Evolutionary conservation across 1,139 yeast genomes (phyloP).

Genomic region (Yamadazyma aaseri): DNA sequence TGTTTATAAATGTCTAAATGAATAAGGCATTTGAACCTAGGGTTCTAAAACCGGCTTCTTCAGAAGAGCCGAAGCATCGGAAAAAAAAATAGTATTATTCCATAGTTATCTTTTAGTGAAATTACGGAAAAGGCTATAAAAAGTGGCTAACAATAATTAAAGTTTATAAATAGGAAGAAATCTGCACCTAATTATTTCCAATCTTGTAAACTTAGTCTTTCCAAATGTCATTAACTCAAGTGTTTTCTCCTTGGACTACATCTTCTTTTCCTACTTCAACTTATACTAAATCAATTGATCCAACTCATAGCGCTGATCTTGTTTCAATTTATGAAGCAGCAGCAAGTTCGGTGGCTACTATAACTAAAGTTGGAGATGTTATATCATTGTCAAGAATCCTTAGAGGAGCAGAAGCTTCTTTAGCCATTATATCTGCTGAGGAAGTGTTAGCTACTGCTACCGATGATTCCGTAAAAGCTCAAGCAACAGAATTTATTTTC

Average conservation of each 20-base stretch:
- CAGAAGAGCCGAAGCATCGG: no score
- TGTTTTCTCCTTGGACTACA: constrained; percentile 21
- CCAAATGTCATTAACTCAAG: background rate
- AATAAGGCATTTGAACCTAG: no score
- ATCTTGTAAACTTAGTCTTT: background rate
- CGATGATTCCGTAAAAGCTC: constrained; percentile 21
- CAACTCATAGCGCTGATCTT: constrained; percentile 22
- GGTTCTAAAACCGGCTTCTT: no score
- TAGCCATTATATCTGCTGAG: constrained; percentile 34
- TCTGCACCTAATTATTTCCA: background rate
- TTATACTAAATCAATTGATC: constrained; percentile 14
- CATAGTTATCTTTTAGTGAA: no score
- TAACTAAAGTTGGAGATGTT: constrained; percentile 12
- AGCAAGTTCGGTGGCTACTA: constrained; percentile 15
- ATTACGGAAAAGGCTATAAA: no score
- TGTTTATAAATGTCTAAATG: no score
- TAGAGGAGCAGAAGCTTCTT: constrained; percentile 41
- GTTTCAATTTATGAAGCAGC: constrained; percentile 18
- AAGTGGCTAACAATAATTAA: background rate
- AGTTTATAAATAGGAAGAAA: background rate
- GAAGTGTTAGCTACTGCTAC: constrained; percentile 42
- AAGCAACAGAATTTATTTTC: constrained; percentile 33
- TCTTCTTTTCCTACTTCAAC: constrained; percentile 20
- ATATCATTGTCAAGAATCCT: constrained; percentile 22
- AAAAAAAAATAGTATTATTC: no score